Base-by-base conservation (phyloP, 129 eudicot genomes). In the Flaveria bidentis region DNA sequence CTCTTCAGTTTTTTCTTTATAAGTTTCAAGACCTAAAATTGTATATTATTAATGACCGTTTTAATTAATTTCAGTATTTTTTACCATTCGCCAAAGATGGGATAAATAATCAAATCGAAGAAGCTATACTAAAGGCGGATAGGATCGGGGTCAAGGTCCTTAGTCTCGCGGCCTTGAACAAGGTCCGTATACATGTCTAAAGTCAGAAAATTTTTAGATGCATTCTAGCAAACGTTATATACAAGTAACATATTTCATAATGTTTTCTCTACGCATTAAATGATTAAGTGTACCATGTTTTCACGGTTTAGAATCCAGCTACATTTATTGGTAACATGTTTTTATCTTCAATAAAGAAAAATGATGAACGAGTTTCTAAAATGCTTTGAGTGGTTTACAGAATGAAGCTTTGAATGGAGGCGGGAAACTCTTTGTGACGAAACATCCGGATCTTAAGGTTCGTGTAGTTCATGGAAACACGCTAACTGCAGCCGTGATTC, bases 381-480 rank as follows among this genome's bases (percentile, higher is more conserved):
- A 6, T 63, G 5, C n/a, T 63, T 15, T 30, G 9, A 63, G 16
- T n/a, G 50, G 68, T 36, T 53, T 76, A 39, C 83, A 94, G 97
- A 91, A 89, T 80, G 97, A 94, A 85, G 82, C 87, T 25, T 73
- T 94, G 18, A 94, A 94, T 51, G 97, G 96, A 62, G 98, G 98
- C 6, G 98, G 98, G 81, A 75, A 84, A 39, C 96, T 94, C 9
- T 94, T 91, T 74, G 95, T 91, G n/a, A 82, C 80, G 77, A 91
- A 91, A 81, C 90, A 80, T 82, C 98, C 92, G 0, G 71, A 94
- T 79, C 92, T 94, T 61, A 88, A 76, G 67, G 90, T 94, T 47
- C 81, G 90, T 53, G 96, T 94, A 7, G 98, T 94, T 56, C 98
- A 94, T 82, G 98, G 96, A 72, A 90, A 90, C 78, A 90, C 96